A percentile compares a stretch with the other conserved stretches of the same genome.
Evolutionary conservation across 164 flowering plant genomes (phyloP).

Genomic region (Nymphaea thermarum): DNA sequence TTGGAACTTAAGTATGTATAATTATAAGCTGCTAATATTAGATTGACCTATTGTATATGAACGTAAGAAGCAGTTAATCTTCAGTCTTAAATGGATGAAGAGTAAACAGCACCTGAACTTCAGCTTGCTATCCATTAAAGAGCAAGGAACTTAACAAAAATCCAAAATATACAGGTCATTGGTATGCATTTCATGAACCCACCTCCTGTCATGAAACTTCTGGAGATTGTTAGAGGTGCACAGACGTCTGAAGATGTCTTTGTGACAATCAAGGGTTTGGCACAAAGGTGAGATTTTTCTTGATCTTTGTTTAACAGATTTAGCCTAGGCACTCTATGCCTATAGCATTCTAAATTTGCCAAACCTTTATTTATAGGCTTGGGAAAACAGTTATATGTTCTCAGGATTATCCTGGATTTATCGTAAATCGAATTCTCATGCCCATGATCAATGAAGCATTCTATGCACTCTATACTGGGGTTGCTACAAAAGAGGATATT

Average conservation of each 20-base stretch:
- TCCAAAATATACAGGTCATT: constrained; percentile 45
- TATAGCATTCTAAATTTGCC: too few relatives aligned
- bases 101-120: too few relatives aligned
- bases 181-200: constrained; percentile 99
- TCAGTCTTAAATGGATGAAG: too few relatives aligned
- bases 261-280: constrained; percentile 43
- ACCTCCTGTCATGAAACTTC: constrained; percentile 83
- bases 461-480: constrained; percentile 70
- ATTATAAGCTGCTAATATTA: too few relatives aligned
- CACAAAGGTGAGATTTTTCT: constrained; percentile 45
- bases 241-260: constrained; percentile 83
- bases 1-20: too few relatives aligned
- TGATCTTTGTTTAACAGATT: too few relatives aligned
- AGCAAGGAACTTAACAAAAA: background rate
- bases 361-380: constrained; percentile 36
- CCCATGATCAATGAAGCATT: constrained; percentile 98
- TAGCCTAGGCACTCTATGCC: too few relatives aligned
- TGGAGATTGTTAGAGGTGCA: constrained; percentile 84
- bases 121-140: too few relatives aligned
- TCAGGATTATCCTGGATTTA: constrained; percentile 80
- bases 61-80: too few relatives aligned
- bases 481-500: constrained; percentile 90
- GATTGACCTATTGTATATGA: too few relatives aligned
- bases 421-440: constrained; percentile 85
- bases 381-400: constrained; percentile 80